Evolutionary conservation across 768 basidiomycete genomes (phyloP).

Genomic region (Termitomyces sp.): DNA sequence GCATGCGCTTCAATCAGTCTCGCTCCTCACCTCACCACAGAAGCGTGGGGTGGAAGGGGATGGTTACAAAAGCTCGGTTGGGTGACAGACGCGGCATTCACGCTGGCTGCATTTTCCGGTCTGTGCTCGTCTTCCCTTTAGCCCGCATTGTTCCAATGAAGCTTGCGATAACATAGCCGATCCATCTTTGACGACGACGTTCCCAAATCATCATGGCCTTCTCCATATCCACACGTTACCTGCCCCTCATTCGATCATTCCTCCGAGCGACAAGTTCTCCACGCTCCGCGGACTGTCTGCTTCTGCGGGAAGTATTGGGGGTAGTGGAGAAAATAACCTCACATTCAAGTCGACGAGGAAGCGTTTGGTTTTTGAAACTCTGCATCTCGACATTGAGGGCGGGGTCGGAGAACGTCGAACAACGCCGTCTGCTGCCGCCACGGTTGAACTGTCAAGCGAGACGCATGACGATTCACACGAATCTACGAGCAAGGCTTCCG

Average conservation of each 20-base stretch:
- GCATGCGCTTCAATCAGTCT: slow-evolving; percentile 70
- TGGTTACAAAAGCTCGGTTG: slow-evolving; percentile 82
- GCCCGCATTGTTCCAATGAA: neutral
- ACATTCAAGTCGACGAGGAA: slow-evolving; percentile 92
- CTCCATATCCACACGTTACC: slow-evolving; percentile 79
- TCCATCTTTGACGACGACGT: slow-evolving; percentile 68
- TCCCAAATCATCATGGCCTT: slow-evolving; percentile 86
- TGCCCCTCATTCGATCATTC: slow-evolving; percentile 64
- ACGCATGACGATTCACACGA: slow-evolving; percentile 6
- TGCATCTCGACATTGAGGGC: slow-evolving; percentile 87
- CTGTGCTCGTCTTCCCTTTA: slow-evolving; percentile 3
- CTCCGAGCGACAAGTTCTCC: slow-evolving; percentile 83
- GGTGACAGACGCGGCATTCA: slow-evolving; percentile 74
- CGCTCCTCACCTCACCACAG: slow-evolving; percentile 59
- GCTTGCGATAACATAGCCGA: slow-evolving; percentile 49
- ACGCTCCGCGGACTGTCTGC: slow-evolving; percentile 76
- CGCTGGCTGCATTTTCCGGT: slow-evolving; percentile 80
- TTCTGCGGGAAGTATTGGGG: slow-evolving; percentile 47
- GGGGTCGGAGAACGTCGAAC: slow-evolving; percentile 78
- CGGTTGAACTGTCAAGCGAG: slow-evolving; percentile 17
- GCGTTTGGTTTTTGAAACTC: slow-evolving; percentile 84
- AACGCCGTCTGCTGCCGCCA: slow-evolving; percentile 34
- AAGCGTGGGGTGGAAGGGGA: slow-evolving; percentile 57
- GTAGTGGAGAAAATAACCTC: slow-evolving; percentile 93
- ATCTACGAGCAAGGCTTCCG: slow-evolving; percentile 17